These are phyloP conservation scores for Fusarium dimerum DNA, from an alignment of 2,329 filamentous ascomycete species.

Conservation along the genomic window DNA sequence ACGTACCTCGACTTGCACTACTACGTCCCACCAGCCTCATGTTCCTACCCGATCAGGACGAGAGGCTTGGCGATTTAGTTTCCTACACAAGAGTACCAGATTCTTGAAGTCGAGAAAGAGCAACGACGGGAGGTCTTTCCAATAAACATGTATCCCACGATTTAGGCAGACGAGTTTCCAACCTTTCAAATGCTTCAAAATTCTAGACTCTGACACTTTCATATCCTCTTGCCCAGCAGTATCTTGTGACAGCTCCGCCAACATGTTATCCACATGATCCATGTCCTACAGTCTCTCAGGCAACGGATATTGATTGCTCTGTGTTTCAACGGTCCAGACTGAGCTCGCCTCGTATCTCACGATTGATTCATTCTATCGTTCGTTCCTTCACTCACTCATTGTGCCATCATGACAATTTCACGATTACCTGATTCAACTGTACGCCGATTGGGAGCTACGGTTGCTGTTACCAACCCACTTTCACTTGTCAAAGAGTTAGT, in stretches of 20 bases:
- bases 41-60: background rate
- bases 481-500: slow-evolving; percentile 74
- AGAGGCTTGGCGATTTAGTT: background rate
- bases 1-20: background rate
- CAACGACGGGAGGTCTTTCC: slow-evolving; percentile 7
- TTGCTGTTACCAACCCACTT: slow-evolving; percentile 59
- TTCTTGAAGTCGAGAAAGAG: slow-evolving; percentile 8
- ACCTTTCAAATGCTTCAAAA: background rate
- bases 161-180: slow-evolving; percentile 5
- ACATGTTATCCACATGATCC: slow-evolving; percentile 27
- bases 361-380: slow-evolving; percentile 9
- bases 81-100: background rate
- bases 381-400: background rate
- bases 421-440: slow-evolving; percentile 50
- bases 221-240: slow-evolving; percentile 2
- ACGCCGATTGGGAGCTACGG: slow-evolving; percentile 60
- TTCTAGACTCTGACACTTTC: background rate
- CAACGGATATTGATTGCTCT: slow-evolving; percentile 18
- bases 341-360: slow-evolving; percentile 12
- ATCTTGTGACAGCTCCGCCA: slow-evolving; percentile 15
- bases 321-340: slow-evolving; percentile 16
- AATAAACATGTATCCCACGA: background rate
- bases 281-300: slow-evolving; percentile 22
- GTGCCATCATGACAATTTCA: slow-evolving; percentile 48
- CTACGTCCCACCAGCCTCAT: background rate